Conservation (phyloP, 2,329 filamentous ascomycete genomes). For the Myriosclerotinia scirpicola region DNA sequence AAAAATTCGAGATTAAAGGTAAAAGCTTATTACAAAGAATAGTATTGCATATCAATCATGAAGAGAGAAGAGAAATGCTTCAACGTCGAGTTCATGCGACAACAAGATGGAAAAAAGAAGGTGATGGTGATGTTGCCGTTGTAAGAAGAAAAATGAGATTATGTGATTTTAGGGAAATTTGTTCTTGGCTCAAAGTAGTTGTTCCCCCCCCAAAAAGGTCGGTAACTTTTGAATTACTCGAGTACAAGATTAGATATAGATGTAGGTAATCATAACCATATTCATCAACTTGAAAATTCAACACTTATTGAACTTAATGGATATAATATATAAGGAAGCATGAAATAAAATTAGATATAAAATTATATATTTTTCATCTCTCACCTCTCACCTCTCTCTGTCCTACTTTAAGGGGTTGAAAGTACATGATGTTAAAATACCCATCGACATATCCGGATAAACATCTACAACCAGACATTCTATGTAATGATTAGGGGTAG, state of each 20-base stretch:
- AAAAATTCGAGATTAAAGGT: constrained; percentile 9
- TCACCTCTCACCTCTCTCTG: background rate
- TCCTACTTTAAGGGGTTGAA: background rate
- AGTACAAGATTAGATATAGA: too few species aligned
- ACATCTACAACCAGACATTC: background rate
- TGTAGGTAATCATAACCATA: too few species aligned
- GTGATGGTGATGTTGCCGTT: background rate
- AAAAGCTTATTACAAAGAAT: background rate
- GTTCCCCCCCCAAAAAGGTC: background rate
- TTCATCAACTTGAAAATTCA: too few species aligned
- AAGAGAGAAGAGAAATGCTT: constrained; percentile 4
- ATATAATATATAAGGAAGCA: background rate
- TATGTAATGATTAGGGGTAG: background rate
- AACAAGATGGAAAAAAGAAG: background rate
- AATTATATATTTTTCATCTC: background rate
- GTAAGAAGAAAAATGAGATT: background rate
- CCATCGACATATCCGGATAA: constrained; percentile 4
- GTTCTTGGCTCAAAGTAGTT: constrained; percentile 16
- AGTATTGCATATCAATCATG: constrained; percentile 1
- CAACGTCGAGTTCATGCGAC: constrained; percentile 8
- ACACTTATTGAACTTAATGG: too few species aligned
- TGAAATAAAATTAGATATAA: too few species aligned
- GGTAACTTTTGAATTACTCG: background rate
- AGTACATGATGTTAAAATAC: background rate
- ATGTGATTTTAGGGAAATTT: constrained; percentile 16